phyloP scores from a whole-genome alignment of 2,329 filamentous ascomycete species.

The Aspergillus sclerotialis region DNA sequence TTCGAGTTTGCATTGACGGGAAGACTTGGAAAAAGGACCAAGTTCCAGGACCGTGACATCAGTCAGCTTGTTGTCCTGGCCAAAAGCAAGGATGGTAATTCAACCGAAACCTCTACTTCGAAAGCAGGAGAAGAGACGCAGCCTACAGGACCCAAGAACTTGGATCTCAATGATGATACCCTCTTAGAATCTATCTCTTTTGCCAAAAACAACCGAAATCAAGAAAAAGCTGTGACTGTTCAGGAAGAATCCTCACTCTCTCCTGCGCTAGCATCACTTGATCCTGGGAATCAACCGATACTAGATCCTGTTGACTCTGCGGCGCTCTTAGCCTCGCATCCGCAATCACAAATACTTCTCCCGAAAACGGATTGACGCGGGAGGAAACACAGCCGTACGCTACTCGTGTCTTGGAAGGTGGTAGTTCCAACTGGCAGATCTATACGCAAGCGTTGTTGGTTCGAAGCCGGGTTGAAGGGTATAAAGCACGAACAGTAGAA shows the following conservation, averaged over 20 bases:
- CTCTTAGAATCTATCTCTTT: constrained; percentile 84
- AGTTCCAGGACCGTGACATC: constrained; percentile 41
- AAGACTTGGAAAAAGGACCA: constrained; percentile 62
- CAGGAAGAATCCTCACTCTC: constrained; percentile 50
- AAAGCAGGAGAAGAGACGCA: constrained; percentile 16
- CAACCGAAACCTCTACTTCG: constrained; percentile 7
- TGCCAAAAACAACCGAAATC: constrained; percentile 45
- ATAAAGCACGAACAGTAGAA: constrained; percentile 80
- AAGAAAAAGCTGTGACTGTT: constrained; percentile 30
- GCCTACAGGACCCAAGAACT: constrained; percentile 53
- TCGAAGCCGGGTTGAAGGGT: constrained; percentile 81
- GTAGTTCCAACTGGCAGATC: constrained; percentile 93
- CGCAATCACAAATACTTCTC: constrained; percentile 83
- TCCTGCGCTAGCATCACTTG: constrained; percentile 53
- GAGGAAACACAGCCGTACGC: constrained; percentile 93
- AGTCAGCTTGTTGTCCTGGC: constrained; percentile 91
- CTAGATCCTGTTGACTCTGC: constrained; percentile 81
- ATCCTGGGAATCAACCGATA: constrained; percentile 74
- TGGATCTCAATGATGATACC: constrained; percentile 87
- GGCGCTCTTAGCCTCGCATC: constrained; percentile 74
- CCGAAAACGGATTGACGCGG: constrained; percentile 76
- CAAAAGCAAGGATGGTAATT: constrained; percentile 53
- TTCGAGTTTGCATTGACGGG: constrained; percentile 81
- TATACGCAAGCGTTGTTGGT: constrained; percentile 92
- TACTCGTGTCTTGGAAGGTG: constrained; percentile 76